Percentiles rank a stretch among this genome's conserved stretches.
phyloP scores from a whole-genome alignment of 192 early-diverging fungal genomes.

The Gamsiella multidivaricata region DNA sequence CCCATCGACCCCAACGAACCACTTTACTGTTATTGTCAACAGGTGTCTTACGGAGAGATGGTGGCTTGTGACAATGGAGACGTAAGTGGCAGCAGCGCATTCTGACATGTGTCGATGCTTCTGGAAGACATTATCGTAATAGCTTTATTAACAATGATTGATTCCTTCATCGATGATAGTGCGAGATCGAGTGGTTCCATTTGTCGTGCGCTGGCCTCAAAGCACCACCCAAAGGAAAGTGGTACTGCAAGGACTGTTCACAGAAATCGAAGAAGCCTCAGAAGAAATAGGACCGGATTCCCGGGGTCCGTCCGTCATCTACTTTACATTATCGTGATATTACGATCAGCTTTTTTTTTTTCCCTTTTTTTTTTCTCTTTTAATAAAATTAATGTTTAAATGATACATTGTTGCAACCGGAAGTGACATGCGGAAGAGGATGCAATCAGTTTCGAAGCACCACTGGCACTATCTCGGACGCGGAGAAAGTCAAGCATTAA shows the following conservation, averaged over 20 bases:
- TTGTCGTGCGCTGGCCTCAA: constrained; percentile 91
- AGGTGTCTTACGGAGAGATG: constrained; percentile 98
- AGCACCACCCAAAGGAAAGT: constrained; percentile 90
- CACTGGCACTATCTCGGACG: constrained; percentile 11
- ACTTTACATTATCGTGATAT: too few relatives aligned
- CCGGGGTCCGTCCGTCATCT: not conserved
- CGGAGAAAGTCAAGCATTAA: too few relatives aligned
- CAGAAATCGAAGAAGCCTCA: constrained; percentile 67
- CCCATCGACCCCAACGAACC: constrained; percentile 98
- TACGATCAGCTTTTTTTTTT: too few relatives aligned
- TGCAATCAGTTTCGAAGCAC: not conserved
- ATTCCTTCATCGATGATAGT: constrained; percentile 54
- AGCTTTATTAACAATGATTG: not conserved
- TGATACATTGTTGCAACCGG: not conserved
- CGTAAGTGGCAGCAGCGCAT: constrained; percentile 54
- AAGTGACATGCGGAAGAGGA: not conserved
- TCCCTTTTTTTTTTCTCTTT: not conserved
- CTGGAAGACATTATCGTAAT: not conserved
- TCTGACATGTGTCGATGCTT: not conserved
- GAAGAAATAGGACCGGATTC: constrained; percentile 40
- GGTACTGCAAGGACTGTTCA: constrained; percentile 92
- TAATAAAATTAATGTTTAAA: not conserved
- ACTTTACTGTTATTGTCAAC: constrained; percentile 94
- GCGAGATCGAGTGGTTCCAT: constrained; percentile 99
- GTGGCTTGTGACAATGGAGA: constrained; percentile 94